Base-by-base conservation (phyloP, 2,329 filamentous ascomycete genomes). In the Aspergillus quadricinctus region DNA sequence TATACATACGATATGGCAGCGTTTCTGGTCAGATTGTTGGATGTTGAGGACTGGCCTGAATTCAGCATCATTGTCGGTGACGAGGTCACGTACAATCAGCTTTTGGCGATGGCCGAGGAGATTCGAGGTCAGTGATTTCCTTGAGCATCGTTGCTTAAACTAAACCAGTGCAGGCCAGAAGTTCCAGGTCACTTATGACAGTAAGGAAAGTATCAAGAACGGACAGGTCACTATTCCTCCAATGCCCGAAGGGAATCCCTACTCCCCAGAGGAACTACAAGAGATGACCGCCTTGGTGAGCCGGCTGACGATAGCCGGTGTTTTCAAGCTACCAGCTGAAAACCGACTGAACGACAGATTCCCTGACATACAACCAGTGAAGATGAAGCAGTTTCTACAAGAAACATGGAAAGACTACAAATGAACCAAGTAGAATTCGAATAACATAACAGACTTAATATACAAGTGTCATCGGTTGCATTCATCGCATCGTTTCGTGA, bases 1-100 rank as follows among this genome's bases (percentile, higher is more conserved):
- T 78, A 82, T 61, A 79, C 75, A 1, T 66, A 66, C 4, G 81
- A 84, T 61, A 68, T 84, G 43, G 80, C 75, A 3, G 72, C 66
- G 37, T 82, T 79, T 53, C 71, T 81, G 4, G 74, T 72, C 7
- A 72, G 70, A 4, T 55, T 72, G 3, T 60, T 83, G 14, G 72
- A 74, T n/a, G 57, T 77, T 23, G 62, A 72, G 3, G 70, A 69
- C 23, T 83, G 81, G 81, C 74, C 77, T 2, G 69, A 72, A 31
- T 75, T 60, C 25, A 71, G 64, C 50, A 48, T 71, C 2, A 53
- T 70, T 23, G 69, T 70, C 2, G 76, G 77, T 0, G 78, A 80
- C 53, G 70, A 70, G 43, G 54, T 77, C 17, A 78, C 77, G 0
- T 77, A 71, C 64, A 79, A 79, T 43, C 69, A 81, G 60, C 62